A percentile compares a stretch with the other conserved stretches of the same genome.
phyloP scores from a whole-genome alignment of 1,284 basidiomycete genomes.

The Fomitopsis palustris region DNA sequence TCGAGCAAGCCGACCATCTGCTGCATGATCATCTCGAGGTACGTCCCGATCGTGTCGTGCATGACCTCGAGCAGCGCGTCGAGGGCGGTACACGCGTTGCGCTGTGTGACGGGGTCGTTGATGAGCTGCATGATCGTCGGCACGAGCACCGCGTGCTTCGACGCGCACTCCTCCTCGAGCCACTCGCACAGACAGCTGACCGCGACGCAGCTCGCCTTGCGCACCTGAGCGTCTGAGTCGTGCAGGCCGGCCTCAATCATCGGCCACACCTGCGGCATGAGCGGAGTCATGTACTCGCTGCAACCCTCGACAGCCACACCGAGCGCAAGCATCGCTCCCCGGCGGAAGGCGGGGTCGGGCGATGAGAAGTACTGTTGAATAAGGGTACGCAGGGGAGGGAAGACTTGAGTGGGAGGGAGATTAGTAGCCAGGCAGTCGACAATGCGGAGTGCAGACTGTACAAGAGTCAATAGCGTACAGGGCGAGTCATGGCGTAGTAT shows the following conservation, averaged over 20 bases:
- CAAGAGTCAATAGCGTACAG: slow-evolving; percentile 9
- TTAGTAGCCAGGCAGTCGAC: slow-evolving; percentile 93
- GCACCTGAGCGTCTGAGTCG: slow-evolving; percentile 82
- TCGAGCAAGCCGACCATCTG: slow-evolving; percentile 88
- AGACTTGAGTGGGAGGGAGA: slow-evolving; percentile 94
- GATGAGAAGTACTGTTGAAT: slow-evolving; percentile 84
- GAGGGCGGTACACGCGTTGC: slow-evolving; percentile 92
- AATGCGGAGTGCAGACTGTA: slow-evolving; percentile 86
- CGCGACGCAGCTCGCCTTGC: slow-evolving; percentile 93
- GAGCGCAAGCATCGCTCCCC: slow-evolving; percentile 94
- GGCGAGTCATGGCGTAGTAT: background rate
- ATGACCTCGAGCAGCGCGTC: slow-evolving; percentile 97
- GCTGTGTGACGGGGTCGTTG: slow-evolving; percentile 85
- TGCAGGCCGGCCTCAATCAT: slow-evolving; percentile 88
- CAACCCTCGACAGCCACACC: slow-evolving; percentile 98
- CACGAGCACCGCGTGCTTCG: slow-evolving; percentile 82
- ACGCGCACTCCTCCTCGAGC: slow-evolving; percentile 91
- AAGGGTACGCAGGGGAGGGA: slow-evolving; percentile 85
- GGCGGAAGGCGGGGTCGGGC: slow-evolving; percentile 75
- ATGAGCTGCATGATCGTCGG: slow-evolving; percentile 93
- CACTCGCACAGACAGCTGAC: slow-evolving; percentile 98
- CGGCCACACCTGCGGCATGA: slow-evolving; percentile 93
- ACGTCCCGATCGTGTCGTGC: slow-evolving; percentile 87
- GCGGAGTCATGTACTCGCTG: slow-evolving; percentile 95
- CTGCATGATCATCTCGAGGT: slow-evolving; percentile 95